phyloP scores from a whole-genome alignment of 2,329 filamentous ascomycete species.

The Tolypocladium ovalisporum region DNA sequence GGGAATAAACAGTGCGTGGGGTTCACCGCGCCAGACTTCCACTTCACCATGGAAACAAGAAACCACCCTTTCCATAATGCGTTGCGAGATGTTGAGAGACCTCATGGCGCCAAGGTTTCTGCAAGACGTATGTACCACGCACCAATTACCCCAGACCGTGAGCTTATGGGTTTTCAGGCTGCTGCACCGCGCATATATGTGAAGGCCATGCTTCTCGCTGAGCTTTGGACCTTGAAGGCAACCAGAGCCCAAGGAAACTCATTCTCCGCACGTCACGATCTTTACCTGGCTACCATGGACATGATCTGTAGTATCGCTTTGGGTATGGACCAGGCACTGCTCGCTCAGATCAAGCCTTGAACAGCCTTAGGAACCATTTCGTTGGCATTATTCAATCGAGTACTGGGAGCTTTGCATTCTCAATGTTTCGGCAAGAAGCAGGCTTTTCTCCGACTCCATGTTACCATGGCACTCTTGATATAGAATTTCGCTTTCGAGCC shows the following conservation, averaged over 20 bases:
- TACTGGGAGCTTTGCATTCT: no score
- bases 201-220: slow-evolving; percentile 15
- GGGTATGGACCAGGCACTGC: slow-evolving; percentile 12
- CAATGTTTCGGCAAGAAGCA: no score
- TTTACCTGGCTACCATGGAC: slow-evolving; percentile 21
- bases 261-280: slow-evolving; percentile 19
- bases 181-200: slow-evolving; percentile 22
- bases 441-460: no score
- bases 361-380: no score
- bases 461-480: no score
- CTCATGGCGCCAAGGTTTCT: slow-evolving; percentile 26
- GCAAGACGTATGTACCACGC: slow-evolving; percentile 13
- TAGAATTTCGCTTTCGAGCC: no score
- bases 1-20: slow-evolving; percentile 14
- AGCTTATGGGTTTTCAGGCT: no score
- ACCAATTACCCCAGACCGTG: no score
- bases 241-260: slow-evolving; percentile 14
- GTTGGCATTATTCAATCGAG: no score
- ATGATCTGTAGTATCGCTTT: slow-evolving; percentile 24
- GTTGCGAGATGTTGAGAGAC: slow-evolving; percentile 22
- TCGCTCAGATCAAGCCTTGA: no score
- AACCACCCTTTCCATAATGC: slow-evolving; percentile 19
- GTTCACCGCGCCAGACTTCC: slow-evolving; percentile 14
- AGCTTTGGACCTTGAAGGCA: slow-evolving; percentile 22
- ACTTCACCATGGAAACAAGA: slow-evolving; percentile 20